Conservation (phyloP, 2,329 filamentous ascomycete species). For the Immersiporthe knoxdaviesiana region DNA sequence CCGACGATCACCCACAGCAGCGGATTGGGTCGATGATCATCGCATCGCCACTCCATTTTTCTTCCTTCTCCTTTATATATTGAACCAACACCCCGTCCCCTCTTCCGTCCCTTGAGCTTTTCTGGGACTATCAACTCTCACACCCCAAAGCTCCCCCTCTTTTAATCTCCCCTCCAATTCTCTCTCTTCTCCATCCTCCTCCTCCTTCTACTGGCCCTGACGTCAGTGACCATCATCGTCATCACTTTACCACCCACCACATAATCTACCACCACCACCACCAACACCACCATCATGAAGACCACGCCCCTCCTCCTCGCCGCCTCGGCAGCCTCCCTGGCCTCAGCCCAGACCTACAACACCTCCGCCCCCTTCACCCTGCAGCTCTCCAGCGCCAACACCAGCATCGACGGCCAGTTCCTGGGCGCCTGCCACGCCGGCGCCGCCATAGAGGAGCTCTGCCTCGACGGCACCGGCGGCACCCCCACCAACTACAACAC, state of each 20-base stretch:
- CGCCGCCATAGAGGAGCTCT: constrained; percentile 41
- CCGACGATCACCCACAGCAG: constrained; percentile 3
- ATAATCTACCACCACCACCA: background rate
- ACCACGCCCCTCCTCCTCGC: constrained; percentile 35
- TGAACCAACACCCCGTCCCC: background rate
- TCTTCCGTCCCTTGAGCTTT: background rate
- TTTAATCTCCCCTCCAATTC: background rate
- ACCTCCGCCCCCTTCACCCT: constrained; percentile 42
- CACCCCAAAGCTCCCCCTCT: background rate
- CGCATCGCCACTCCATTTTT: background rate
- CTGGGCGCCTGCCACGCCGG: constrained; percentile 40
- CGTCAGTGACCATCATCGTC: background rate
- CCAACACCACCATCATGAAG: constrained; percentile 33
- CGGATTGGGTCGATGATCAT: background rate
- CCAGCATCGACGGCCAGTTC: constrained; percentile 39
- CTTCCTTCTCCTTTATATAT: background rate
- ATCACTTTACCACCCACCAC: background rate
- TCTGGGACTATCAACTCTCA: no score
- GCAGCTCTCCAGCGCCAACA: constrained; percentile 35
- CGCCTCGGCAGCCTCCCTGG: constrained; percentile 34
- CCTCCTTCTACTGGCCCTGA: background rate
- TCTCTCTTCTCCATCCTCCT: background rate
- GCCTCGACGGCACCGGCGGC: constrained; percentile 32
- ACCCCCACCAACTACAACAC: constrained; percentile 30
- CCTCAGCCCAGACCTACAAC: constrained; percentile 37